These are phyloP conservation scores for Lipomyces anomalus DNA, from an alignment of 805 yeast genomes.

Conservation along the genomic window DNA sequence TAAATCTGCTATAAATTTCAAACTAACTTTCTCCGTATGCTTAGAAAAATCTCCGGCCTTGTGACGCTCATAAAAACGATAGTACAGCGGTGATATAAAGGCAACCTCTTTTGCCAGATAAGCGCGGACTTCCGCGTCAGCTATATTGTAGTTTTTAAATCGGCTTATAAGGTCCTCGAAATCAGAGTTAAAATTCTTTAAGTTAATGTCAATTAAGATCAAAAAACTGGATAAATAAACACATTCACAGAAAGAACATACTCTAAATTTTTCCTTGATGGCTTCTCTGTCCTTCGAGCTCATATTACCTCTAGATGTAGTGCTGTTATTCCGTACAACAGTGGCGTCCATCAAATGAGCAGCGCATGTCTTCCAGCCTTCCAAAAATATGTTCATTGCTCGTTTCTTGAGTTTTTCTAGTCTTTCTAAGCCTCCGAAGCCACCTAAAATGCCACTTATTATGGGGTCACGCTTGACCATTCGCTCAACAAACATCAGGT, in stretches of 20 bases:
- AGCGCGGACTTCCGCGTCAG: slow-evolving; percentile 59
- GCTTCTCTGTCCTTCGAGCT: slow-evolving; percentile 72
- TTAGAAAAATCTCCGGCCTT: slow-evolving; percentile 65
- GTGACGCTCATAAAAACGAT: slow-evolving; percentile 76
- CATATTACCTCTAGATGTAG: slow-evolving; percentile 29
- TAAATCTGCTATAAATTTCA: too few species aligned
- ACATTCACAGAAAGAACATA: too few species aligned
- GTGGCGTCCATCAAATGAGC: slow-evolving; percentile 75
- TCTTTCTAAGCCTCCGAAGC: slow-evolving; percentile 51
- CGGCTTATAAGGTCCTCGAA: slow-evolving; percentile 71
- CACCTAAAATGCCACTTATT: slow-evolving; percentile 50
- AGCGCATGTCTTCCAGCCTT: slow-evolving; percentile 73
- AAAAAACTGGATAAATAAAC: too few species aligned
- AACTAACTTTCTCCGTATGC: slow-evolving; percentile 45
- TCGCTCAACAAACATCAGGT: slow-evolving; percentile 68
- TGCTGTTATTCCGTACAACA: slow-evolving; percentile 39
- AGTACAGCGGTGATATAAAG: slow-evolving; percentile 76
- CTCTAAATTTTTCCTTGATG: slow-evolving; percentile 76
- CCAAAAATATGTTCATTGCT: slow-evolving; percentile 63
- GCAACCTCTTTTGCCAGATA: slow-evolving; percentile 63
- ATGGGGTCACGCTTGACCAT: slow-evolving; percentile 34
- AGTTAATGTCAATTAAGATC: too few species aligned
- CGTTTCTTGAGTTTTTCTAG: slow-evolving; percentile 65
- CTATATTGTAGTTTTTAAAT: slow-evolving; percentile 59
- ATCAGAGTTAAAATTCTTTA: slow-evolving; percentile 65